Evolutionary conservation across 1,284 basidiomycete species (phyloP), one percentile per base, ranked within the genome.

Genomic region (Trametes polyzona): DNA sequence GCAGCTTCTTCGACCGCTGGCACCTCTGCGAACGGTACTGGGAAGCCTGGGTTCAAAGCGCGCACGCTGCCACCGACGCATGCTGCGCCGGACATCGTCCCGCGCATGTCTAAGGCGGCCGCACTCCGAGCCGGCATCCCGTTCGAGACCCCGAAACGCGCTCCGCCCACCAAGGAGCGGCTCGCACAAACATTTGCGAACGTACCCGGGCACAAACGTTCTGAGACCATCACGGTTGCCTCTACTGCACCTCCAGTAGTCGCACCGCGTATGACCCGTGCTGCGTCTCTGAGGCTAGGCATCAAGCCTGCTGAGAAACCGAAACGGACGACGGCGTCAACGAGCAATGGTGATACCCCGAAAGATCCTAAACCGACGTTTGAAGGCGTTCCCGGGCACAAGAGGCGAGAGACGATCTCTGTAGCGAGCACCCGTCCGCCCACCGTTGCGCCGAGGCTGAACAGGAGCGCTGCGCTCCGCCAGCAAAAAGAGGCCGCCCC

Each of bases 371-470:
- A 71, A 62, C 60, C 57, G 26, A 83, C 78, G 0, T 93, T 91
- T 63, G 87, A 90, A 0, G 90, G 89, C 32, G 85, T 92, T 1
- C 90, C 90, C 2, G 92, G 92, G 0, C 91, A 93, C 68, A 93
- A 92, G 73, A 78, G 91, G 52, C 75, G 88, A 32, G 88, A 91
- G 69, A 82, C 81, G 11, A 84, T 93, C 59, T 68, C 81, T 1
- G 90, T 93, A 21, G 80, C 85, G 14, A 88, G 86, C 58, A 79
- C 80, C 6, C 78, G 75, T 60, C 76, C 84, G 8, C 91, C 92
- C 0, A 77, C 76, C 1, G 78, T 92, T 12, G 74, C 79, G 8
- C 90, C 90, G 3, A 78, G 87, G 37, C 69, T 82, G 61, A 93
- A 92, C 65, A 86, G 79, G 69, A 88, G 87, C 62, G 87, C 90